phyloP scores from a whole-genome alignment of 163 green algal genomes.

The Scenedesmus sp. region DNA sequence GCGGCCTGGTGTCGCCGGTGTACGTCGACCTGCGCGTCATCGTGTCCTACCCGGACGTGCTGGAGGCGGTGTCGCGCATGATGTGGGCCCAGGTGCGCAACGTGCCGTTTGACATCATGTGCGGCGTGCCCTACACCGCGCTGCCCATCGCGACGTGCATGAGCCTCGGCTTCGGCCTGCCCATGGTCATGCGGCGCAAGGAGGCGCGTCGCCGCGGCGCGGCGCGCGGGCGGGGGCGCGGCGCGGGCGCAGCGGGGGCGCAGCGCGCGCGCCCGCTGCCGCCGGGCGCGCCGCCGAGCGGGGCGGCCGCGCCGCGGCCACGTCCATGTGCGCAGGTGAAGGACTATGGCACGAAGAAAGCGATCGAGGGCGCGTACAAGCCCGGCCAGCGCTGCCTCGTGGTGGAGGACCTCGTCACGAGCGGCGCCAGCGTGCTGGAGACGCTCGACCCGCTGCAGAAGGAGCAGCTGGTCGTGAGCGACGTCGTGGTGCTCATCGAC shows the following conservation, averaged over 20 bases:
- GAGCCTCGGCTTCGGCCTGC: constrained; percentile 84
- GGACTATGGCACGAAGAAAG: constrained; percentile 99
- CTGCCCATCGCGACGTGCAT: constrained; percentile 99
- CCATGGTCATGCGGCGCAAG: constrained; percentile 99
- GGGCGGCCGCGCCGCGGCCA: no score
- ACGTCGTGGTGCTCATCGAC: constrained; percentile 98
- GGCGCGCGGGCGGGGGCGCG: constrained; percentile 50
- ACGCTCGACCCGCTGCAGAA: constrained; percentile 94
- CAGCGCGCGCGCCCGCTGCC: no score
- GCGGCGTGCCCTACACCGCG: constrained; percentile 99
- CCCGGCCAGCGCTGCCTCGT: constrained; percentile 93
- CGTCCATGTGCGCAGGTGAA: no score
- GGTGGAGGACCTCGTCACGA: constrained; percentile 99
- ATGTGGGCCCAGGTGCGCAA: constrained; percentile 71
- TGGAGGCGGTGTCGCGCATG: constrained; percentile 87
- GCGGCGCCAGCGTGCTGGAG: constrained; percentile 95
- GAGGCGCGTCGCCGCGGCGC: no score
- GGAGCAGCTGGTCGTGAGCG: constrained; percentile 85
- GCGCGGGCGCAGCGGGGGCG: no score
- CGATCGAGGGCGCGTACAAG: constrained; percentile 94
- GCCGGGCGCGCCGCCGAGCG: no score
- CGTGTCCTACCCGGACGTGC: constrained; percentile 97
- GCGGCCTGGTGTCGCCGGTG: constrained; percentile 94
- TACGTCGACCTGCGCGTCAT: constrained; percentile 99
- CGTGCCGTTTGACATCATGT: constrained; percentile 95